Evolutionary conservation across 2,329 filamentous ascomycete genomes (phyloP).

Genomic region (Plectosphaerella cucumerina): DNA sequence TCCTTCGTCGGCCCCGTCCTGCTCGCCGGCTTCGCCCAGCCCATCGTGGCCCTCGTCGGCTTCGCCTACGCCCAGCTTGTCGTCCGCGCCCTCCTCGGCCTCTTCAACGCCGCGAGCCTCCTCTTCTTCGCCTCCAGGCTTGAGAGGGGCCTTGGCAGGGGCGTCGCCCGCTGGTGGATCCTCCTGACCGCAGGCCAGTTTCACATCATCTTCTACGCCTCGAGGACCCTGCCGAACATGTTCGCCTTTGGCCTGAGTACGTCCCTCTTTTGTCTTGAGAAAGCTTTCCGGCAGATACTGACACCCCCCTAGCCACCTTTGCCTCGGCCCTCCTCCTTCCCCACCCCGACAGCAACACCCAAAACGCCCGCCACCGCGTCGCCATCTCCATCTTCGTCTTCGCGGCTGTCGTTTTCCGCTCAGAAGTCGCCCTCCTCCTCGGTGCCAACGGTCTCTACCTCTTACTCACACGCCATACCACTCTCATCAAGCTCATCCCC

Average conservation of each 20-base stretch:
- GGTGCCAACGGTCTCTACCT: constrained; percentile 62
- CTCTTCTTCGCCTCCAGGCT: constrained; percentile 62
- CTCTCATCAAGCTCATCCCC: constrained; percentile 54
- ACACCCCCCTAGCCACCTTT: constrained; percentile 52
- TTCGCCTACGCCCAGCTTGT: constrained; percentile 55
- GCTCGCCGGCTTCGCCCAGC: constrained; percentile 68
- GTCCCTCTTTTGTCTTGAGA: constrained; percentile 22
- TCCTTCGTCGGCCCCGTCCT: constrained; percentile 81
- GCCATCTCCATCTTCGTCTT: constrained; percentile 74
- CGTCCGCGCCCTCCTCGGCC: constrained; percentile 72
- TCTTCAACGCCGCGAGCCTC: constrained; percentile 69
- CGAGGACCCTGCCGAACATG: constrained; percentile 90
- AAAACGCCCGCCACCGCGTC: constrained; percentile 48
- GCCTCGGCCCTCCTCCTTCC: constrained; percentile 49
- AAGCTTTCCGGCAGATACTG: background rate
- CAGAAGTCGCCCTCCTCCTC: constrained; percentile 81
- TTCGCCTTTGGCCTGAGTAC: constrained; percentile 85
- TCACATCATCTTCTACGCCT: constrained; percentile 89
- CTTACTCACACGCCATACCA: constrained; percentile 50
- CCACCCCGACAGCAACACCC: constrained; percentile 19
- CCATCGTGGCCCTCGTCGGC: constrained; percentile 54
- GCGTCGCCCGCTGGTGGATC: constrained; percentile 73
- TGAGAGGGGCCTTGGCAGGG: constrained; percentile 61
- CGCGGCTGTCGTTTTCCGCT: constrained; percentile 80
- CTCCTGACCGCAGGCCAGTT: constrained; percentile 80